phyloP scores from a whole-genome alignment of 257 asterid genomes.

The Penstemon eatonii region DNA sequence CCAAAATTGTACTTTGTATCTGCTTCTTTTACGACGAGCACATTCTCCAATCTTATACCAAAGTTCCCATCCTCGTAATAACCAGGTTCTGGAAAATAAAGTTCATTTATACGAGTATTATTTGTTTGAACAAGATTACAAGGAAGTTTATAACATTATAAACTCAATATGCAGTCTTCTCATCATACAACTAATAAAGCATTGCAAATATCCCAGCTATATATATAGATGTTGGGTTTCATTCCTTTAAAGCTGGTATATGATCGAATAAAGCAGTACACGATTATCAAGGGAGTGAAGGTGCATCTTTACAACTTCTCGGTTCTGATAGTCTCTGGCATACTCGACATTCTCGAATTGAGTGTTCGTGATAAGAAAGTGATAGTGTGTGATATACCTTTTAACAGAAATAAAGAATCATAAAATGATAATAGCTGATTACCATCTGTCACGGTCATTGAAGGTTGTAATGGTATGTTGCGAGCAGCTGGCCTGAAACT shows the following conservation, averaged over 20 bases:
- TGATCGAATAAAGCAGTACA: neutral
- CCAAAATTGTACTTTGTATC: constrained; percentile 91
- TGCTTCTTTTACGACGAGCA: constrained; percentile 79
- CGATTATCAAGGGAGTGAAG: neutral
- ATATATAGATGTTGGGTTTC: neutral
- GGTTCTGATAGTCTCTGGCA: neutral
- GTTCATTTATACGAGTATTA: neutral
- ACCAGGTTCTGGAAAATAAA: constrained; percentile 77
- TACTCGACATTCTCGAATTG: neutral
- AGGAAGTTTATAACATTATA: neutral
- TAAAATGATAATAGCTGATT: constrained; percentile 15
- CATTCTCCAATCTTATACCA: constrained; percentile 94
- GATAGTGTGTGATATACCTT: neutral
- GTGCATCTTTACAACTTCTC: neutral
- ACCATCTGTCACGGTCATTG: constrained; percentile 98
- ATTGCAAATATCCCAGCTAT: neutral
- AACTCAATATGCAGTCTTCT: neutral
- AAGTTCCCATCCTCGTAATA: constrained; percentile 95
- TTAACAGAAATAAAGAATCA: constrained; percentile 4
- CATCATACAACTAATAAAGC: neutral
- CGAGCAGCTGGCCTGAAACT: constrained; percentile 89
- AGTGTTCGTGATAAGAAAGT: constrained; percentile 13
- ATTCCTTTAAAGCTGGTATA: neutral
- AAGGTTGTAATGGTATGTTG: constrained; percentile 71
- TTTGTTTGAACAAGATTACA: neutral